Base-by-base conservation (phyloP, 2,329 filamentous ascomycete species). In the Fusarium ambrosium region DNA sequence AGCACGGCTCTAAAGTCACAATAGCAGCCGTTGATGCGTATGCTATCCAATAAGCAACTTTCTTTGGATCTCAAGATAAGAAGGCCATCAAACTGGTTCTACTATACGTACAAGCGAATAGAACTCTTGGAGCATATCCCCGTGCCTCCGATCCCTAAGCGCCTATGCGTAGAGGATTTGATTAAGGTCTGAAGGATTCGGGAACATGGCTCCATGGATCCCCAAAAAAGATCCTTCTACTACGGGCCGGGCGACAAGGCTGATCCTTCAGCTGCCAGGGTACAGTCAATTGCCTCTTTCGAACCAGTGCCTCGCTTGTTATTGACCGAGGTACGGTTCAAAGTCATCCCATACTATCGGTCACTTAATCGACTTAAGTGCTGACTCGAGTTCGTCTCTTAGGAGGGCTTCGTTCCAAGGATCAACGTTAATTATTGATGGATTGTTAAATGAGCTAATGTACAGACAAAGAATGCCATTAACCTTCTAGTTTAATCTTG, bases 301-400 rank as follows among this genome's bases (percentile, higher is more conserved):
- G 48, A 2, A 1, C 3, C 5, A 3, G 0, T 20, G 0, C 1
- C 6, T 14, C 0, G 18, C 16, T 13, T 1, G 5, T 14, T 2
- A 20, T 53, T 53, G 48, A 27, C 2, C 48, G 9, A 20, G 18
- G 5, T 53, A 53, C 48, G 48, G 4, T 53, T 53, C 22, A 32
- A 13, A 2, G 48, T 20, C 48, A 6, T 53, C 18, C 48, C 3
- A 53, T n/a, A 14, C 10, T 53, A 53, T 53, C 16, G 16, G 48
- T 20, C 48, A 29, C 24, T 53, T 5, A 13, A 51, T 29, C 0
- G 7, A 51, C 45, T 51, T 51, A 11, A 18, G 16, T 51, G 45
- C 24, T 13, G 45, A 51, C 45, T 29, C 45, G 24, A 53, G 24
- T 32, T 53, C 10, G 24, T 29, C 18, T 13, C 6, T 10, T 10